Base-by-base conservation (phyloP, 352 stramenopile species). In the Albugo candida region DNA sequence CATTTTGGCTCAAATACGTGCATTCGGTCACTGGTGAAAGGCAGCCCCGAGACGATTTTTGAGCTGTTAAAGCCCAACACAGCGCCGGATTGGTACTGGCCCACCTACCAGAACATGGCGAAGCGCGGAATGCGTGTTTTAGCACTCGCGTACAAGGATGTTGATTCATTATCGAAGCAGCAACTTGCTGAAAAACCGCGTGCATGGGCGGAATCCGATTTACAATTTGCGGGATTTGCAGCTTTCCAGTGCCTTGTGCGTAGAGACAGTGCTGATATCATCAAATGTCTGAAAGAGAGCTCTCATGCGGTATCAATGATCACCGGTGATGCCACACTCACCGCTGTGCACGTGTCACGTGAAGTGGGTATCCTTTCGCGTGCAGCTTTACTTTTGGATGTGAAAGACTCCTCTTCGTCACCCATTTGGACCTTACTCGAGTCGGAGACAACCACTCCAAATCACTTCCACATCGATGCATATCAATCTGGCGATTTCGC, bases 301-400 rank as follows among this genome's bases (percentile, higher is more conserved):
- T 84, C 78, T 14, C 92, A 98, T 59, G 51, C 72, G n/a, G 78
- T 95, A 12, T 89, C 92, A 17, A 99, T 99, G 91, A 98, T 99
- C 56, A 99, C 96, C 12, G 96, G 96, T 47, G 96, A 99, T 64
- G 83, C 85, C 34, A 84, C 94, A 11, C 70, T 98, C 21, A 99
- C 96, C 36, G 95, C 95, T 34, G 83, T 92, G 21, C 87, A 98
- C 52, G 95, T 99, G 18, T 95, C 94, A 8, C 80, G 83, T 50
- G 78, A 97, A 54, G 92, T 98, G 2, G 81, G 81, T 35, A 97
- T 99, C 45, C 64, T 97, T 37, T 66, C 66, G 48, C 65, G 63
- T 38, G 67, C 71, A 8, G 74, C 76, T 24, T 43, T 93, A 13
- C 76, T 94, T 46, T 46, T 93, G 42, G 61, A 77, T 18, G 55